A percentile compares a stretch with the other conserved stretches of the same genome.
phyloP scores from a whole-genome alignment of 2,329 filamentous ascomycete genomes.

The Fusarium luffae region DNA sequence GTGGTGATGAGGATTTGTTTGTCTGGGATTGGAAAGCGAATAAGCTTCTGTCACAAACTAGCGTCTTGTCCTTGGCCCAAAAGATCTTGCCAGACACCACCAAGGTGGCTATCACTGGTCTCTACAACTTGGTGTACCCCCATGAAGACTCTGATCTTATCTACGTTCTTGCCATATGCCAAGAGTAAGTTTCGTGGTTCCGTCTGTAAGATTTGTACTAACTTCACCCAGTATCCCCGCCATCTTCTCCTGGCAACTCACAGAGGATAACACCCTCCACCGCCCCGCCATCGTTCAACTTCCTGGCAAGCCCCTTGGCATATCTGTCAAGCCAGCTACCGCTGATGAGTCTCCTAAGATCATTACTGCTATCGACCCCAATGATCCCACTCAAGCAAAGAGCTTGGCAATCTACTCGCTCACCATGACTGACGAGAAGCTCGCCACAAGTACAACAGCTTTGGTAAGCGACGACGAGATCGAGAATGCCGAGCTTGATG shows the following conservation, averaged over 20 bases:
- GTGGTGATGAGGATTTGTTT: slow-evolving; percentile 82
- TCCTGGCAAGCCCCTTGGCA: slow-evolving; percentile 73
- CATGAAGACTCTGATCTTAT: slow-evolving; percentile 44
- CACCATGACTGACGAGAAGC: slow-evolving; percentile 47
- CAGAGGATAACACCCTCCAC: slow-evolving; percentile 59
- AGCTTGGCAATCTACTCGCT: slow-evolving; percentile 50
- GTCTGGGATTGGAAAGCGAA: slow-evolving; percentile 83
- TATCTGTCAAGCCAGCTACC: slow-evolving; percentile 48
- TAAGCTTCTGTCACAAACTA: slow-evolving; percentile 63
- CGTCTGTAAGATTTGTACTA: slow-evolving; percentile 7
- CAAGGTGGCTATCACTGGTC: slow-evolving; percentile 61
- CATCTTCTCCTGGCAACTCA: slow-evolving; percentile 73
- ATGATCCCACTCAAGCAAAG: slow-evolving; percentile 43
- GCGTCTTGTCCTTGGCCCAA: slow-evolving; percentile 60
- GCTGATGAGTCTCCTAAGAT: slow-evolving; percentile 46
- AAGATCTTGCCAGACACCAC: slow-evolving; percentile 50
- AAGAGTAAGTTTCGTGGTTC: slow-evolving; percentile 61
- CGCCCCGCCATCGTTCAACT: slow-evolving; percentile 62
- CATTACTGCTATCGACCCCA: slow-evolving; percentile 55
- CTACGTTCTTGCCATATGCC: slow-evolving; percentile 63
- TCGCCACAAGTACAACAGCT: slow-evolving; percentile 46
- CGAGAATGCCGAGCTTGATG: slow-evolving; percentile 49
- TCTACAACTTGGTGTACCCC: slow-evolving; percentile 52
- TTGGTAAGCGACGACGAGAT: slow-evolving; percentile 42
- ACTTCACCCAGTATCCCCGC: slow-evolving; percentile 63